A percentile compares a stretch with the other conserved stretches of the same genome.
These are phyloP conservation scores for Strobilomyces dryophilus DNA, from an alignment of 768 basidiomycete species.

Conservation along the genomic window DNA sequence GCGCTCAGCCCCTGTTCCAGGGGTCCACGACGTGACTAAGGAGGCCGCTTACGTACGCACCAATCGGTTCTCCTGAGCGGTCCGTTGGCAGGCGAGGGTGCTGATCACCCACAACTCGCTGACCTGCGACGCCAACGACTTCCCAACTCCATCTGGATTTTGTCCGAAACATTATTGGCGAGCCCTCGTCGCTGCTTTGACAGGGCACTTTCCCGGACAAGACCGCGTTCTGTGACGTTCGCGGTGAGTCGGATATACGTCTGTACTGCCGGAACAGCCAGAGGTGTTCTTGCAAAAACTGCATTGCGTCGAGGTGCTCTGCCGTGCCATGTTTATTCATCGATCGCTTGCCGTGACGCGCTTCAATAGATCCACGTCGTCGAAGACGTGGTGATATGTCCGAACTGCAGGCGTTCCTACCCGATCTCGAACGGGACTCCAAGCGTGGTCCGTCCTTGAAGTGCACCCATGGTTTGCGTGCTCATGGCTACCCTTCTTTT, in stretches of 20 bases:
- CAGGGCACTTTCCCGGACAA: slow-evolving; percentile 21
- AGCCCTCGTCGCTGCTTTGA: slow-evolving; percentile 79
- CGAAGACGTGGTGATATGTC: slow-evolving; percentile 91
- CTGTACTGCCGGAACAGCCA: slow-evolving; percentile 69
- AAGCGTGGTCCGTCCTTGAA: slow-evolving; percentile 82
- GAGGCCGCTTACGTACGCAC: slow-evolving; percentile 31
- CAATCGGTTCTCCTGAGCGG: no score
- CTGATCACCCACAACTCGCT: slow-evolving; percentile 95
- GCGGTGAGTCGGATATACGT: slow-evolving; percentile 77
- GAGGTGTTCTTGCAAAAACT: slow-evolving; percentile 73
- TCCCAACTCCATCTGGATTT: slow-evolving; percentile 95
- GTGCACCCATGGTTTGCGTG: no score
- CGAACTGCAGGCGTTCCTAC: slow-evolving; percentile 89
- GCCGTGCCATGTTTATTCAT: neutral
- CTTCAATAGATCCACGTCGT: slow-evolving; percentile 74
- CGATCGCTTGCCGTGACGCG: neutral
- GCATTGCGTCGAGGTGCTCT: slow-evolving; percentile 86
- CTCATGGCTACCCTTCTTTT: no score
- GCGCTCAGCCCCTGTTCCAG: slow-evolving; percentile 67
- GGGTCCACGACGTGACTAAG: slow-evolving; percentile 90
- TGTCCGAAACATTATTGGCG: slow-evolving; percentile 81
- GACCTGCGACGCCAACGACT: slow-evolving; percentile 95
- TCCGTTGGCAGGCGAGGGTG: no score
- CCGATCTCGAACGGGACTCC: slow-evolving; percentile 92
- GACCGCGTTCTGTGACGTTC: neutral